Evolutionary conservation across 768 basidiomycete species (phyloP), one percentile per base, ranked within the genome.

Genomic region (Tricholomella constricta): DNA sequence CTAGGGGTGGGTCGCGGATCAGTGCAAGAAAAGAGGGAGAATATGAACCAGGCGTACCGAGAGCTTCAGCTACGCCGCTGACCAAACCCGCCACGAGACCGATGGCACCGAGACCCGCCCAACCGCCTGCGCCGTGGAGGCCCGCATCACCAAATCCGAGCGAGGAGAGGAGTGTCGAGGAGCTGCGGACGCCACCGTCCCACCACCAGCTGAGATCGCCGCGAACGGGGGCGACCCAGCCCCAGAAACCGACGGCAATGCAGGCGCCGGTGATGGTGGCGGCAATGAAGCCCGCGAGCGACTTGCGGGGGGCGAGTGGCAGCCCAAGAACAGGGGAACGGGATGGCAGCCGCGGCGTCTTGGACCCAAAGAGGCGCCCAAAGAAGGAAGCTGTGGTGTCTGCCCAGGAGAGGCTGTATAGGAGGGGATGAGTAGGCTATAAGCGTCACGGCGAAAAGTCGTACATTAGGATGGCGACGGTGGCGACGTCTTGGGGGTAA

Each of bases 321-420:
- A 94, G 73, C 2, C 59, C 78, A 67, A 72, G 74, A 64, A 70
- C 65, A n/a, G 78, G 77, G 1, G 74, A 49, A 8, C 67, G 67
- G 15, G 72, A 20, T 10, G 77, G 78, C n/a, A 79, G 68, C 36
- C 68, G 71, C 38, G 83, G 80, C 0, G 92, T 91, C 41, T 73
- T 70, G n/a, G 75, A 72, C 35, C 92, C 91, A 67, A 82, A 92
- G 29, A 92, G 74, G n/a, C 94, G 84, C 38, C 94, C 94, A 58
- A 96, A 75, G 11, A 91, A 95, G 9, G 94, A 96, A 5, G 94
- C 94, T 15, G 93, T 85, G 1, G 94, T 96, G 69, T 97, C 94
- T 0, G 92, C 94, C 94, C 94, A 97, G 27, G 93, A 94, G 43
- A 97, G 84, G 56, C 94, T 96, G 62, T 32, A 26, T 20, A 56